phyloP scores from a whole-genome alignment of 495 filamentous ascomycete species.

The Aspergillus nidulans region DNA sequence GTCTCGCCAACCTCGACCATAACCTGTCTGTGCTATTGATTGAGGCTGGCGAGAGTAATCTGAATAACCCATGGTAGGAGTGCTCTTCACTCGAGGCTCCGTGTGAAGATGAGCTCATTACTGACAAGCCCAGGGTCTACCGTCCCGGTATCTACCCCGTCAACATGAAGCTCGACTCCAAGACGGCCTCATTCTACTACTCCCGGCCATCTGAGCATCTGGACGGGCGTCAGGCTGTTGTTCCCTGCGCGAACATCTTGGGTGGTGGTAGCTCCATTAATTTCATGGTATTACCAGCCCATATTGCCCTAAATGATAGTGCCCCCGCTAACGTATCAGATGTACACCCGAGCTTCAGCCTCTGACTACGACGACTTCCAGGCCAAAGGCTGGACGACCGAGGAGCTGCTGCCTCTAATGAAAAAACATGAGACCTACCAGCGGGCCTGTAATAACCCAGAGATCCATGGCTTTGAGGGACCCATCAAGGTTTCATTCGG shows the following conservation, averaged over 20 bases:
- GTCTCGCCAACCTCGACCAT: constrained; percentile 74
- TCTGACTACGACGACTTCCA: constrained; percentile 85
- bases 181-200: constrained; percentile 82
- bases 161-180: constrained; percentile 81
- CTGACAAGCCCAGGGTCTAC: constrained; percentile 47
- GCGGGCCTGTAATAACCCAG: constrained; percentile 67
- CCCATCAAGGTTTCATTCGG: constrained; percentile 86
- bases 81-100: not conserved
- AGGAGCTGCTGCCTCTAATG: constrained; percentile 76
- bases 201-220: constrained; percentile 71
- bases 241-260: constrained; percentile 74
- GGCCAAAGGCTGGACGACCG: constrained; percentile 73
- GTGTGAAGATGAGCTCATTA: not conserved
- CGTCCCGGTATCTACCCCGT: constrained; percentile 73
- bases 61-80: constrained; percentile 70
- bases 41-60: constrained; percentile 73
- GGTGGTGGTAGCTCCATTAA: constrained; percentile 80
- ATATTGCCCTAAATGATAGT: not conserved
- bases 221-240: constrained; percentile 65
- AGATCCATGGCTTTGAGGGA: constrained; percentile 73
- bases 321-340: constrained; percentile 39
- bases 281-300: constrained; percentile 67
- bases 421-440: constrained; percentile 84
- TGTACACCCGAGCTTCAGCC: constrained; percentile 80
- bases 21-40: constrained; percentile 77